Conservation (phyloP, 2,329 filamentous ascomycete genomes). For the Arthrobotrys musiformis region DNA sequence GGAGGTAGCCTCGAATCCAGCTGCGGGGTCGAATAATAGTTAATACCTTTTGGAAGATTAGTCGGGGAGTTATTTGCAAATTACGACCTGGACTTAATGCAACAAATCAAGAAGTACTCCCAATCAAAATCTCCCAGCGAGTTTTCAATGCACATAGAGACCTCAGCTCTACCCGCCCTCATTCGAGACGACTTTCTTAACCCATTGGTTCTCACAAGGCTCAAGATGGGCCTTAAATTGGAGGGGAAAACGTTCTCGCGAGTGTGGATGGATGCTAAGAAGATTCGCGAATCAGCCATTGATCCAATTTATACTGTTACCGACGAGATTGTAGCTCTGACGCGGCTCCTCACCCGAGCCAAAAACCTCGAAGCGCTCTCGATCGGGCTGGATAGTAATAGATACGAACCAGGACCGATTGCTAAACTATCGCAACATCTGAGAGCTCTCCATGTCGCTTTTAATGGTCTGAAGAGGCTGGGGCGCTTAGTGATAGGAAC, state of each 20-base stretch:
- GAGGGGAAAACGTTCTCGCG: neutral
- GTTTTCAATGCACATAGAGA: neutral
- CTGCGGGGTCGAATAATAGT: no score
- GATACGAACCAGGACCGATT: neutral
- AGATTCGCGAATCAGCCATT: no score
- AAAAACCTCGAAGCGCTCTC: neutral
- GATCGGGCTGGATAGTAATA: neutral
- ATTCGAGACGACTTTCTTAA: neutral
- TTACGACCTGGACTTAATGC: neutral
- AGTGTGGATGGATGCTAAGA: neutral
- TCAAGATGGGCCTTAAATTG: neutral
- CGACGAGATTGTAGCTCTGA: neutral
- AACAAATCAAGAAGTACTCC: neutral
- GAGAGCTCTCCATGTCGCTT: neutral
- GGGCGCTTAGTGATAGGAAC: neutral
- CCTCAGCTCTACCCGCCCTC: neutral
- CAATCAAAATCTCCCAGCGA: neutral
- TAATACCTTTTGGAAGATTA: no score
- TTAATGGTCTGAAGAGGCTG: neutral
- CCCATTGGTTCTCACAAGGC: neutral
- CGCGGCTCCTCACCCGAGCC: neutral
- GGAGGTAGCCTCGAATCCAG: no score
- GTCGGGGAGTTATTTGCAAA: no score
- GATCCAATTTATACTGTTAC: no score
- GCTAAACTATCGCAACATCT: neutral